A percentile compares a stretch with the other conserved stretches of the same genome.
phyloP scores from a whole-genome alignment of 768 basidiomycete species.

The Russula sp. region DNA sequence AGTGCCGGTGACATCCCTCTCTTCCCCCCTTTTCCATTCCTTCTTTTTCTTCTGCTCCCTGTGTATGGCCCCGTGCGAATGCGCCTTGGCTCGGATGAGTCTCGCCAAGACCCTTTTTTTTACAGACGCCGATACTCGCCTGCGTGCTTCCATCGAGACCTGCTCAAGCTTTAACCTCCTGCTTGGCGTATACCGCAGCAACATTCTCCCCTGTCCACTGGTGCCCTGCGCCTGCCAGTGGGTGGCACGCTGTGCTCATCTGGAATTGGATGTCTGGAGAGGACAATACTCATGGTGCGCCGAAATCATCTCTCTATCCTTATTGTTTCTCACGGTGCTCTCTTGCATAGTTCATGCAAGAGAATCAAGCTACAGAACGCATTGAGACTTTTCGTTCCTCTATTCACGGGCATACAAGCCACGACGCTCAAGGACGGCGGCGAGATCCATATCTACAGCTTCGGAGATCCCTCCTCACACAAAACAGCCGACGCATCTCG shows the following conservation, averaged over 20 bases:
- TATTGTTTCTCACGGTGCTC: neutral
- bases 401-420: slow-evolving; percentile 43
- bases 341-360: slow-evolving; percentile 35
- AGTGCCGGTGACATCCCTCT: slow-evolving; percentile 32
- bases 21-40: neutral
- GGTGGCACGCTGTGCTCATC: slow-evolving; percentile 34
- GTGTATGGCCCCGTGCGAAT: too few relatives aligned
- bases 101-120: slow-evolving; percentile 29
- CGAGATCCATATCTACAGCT: slow-evolving; percentile 45
- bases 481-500: slow-evolving; percentile 28
- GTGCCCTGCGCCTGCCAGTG: too few relatives aligned
- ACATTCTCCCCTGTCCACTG: too few relatives aligned
- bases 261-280: slow-evolving; percentile 55
- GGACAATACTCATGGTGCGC: slow-evolving; percentile 45
- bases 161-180: too few relatives aligned
- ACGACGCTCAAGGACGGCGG: slow-evolving; percentile 40
- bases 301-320: neutral
- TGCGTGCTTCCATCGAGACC: too few relatives aligned
- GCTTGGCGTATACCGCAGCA: too few relatives aligned
- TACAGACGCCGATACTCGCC: slow-evolving; percentile 32
- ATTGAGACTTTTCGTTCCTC: slow-evolving; percentile 50
- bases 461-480: slow-evolving; percentile 31
- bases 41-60: too few relatives aligned
- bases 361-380: slow-evolving; percentile 32
- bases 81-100: too few relatives aligned